Evolutionary conservation across 805 yeast species (phyloP).

Genomic region (Saccharomycopsis oosterbeekiorum): DNA sequence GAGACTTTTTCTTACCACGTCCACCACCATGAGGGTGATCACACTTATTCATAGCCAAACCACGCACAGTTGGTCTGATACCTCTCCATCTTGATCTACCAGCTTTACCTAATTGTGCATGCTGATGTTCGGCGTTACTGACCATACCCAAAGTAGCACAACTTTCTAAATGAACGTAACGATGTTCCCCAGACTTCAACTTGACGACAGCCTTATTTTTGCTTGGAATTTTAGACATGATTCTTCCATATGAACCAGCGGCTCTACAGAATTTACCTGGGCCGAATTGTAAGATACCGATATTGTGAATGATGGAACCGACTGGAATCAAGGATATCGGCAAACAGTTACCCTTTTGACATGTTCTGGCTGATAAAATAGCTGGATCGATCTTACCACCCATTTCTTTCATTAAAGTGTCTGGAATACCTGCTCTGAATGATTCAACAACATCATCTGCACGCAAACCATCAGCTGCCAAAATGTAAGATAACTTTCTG

Average conservation of each 20-base stretch:
- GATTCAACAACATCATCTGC: slow-evolving; percentile 88
- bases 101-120: slow-evolving; percentile 87
- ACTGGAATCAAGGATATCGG: slow-evolving; percentile 91
- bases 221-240: slow-evolving; percentile 68
- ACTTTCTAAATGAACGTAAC: slow-evolving; percentile 76
- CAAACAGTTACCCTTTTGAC: slow-evolving; percentile 89
- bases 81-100: slow-evolving; percentile 92
- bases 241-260: slow-evolving; percentile 90
- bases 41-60: slow-evolving; percentile 94
- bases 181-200: slow-evolving; percentile 86
- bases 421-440: slow-evolving; percentile 81
- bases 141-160: slow-evolving; percentile 92
- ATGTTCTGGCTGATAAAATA: slow-evolving; percentile 71
- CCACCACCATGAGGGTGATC: slow-evolving; percentile 99
- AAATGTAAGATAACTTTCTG: slow-evolving; percentile 61
- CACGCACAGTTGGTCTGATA: slow-evolving; percentile 90
- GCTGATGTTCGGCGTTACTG: slow-evolving; percentile 88
- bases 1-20: slow-evolving; percentile 97
- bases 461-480: slow-evolving; percentile 88
- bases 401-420: slow-evolving; percentile 66
- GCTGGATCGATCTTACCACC: slow-evolving; percentile 92
- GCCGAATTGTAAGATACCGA: slow-evolving; percentile 69
- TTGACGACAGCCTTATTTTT: slow-evolving; percentile 66
- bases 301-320: slow-evolving; percentile 81
- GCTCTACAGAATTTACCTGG: slow-evolving; percentile 84